Evolutionary conservation across 495 filamentous ascomycete genomes (phyloP).

Genomic region (Neurospora hispaniola): DNA sequence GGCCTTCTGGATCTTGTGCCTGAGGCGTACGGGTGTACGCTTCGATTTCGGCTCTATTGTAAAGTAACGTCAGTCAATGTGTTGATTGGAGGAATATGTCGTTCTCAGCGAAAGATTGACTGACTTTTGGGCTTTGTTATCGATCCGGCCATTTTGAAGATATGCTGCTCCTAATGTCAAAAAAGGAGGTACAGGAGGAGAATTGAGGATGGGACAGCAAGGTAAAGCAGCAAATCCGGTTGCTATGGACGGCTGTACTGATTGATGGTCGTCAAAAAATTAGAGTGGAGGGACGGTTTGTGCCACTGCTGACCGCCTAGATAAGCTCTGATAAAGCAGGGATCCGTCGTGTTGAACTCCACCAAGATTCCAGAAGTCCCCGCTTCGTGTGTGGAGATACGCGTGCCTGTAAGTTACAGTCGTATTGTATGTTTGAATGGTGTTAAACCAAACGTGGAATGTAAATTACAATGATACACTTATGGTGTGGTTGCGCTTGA

Average conservation of each 20-base stretch:
- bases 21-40: constrained; percentile 73
- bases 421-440: neutral
- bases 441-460: neutral
- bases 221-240: neutral
- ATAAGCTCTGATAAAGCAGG: constrained; percentile 19
- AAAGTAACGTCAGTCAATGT: neutral
- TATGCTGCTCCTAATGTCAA: neutral
- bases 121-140: constrained; percentile 44
- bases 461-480: neutral
- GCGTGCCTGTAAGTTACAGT: neutral
- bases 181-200: neutral
- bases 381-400: neutral
- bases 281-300: constrained; percentile 20
- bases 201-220: neutral
- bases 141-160: constrained; percentile 32
- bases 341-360: constrained; percentile 6
- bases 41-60: constrained; percentile 82
- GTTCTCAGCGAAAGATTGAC: constrained; percentile 6
- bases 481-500: neutral
- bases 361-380: constrained; percentile 4
- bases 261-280: constrained; percentile 16
- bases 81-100: neutral
- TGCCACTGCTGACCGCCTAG: constrained; percentile 31
- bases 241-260: neutral
- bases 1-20: constrained; percentile 94